Conservation (phyloP, 2,329 filamentous ascomycete species). For the Microdochium nivale region DNA sequence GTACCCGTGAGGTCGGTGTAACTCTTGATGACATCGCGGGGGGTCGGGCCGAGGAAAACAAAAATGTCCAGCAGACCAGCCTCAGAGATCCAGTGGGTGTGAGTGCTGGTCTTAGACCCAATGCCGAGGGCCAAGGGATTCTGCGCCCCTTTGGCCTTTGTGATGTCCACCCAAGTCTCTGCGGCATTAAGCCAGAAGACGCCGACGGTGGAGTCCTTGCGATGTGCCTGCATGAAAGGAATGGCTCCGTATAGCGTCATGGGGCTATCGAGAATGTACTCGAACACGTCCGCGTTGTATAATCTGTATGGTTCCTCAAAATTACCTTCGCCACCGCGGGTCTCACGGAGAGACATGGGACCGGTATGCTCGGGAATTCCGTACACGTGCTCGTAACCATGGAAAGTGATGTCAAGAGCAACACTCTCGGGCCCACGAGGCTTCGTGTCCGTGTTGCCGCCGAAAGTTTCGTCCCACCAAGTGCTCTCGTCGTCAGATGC, state of each 20-base stretch:
- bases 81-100: conserved; percentile 97
- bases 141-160: conserved; percentile 63
- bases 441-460: conserved; percentile 90
- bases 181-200: conserved; percentile 97
- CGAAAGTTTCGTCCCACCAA: conserved; percentile 97
- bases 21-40: conserved; percentile 69
- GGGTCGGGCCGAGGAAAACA: conserved; percentile 83
- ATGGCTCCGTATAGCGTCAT: conserved; percentile 99
- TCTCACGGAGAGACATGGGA: conserved; percentile 80
- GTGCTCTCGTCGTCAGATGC: conserved; percentile 69
- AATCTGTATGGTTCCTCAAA: conserved; percentile 86
- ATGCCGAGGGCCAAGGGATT: conserved; percentile 73
- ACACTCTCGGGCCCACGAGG: conserved; percentile 92
- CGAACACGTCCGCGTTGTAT: conserved; percentile 96
- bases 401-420: conserved; percentile 83
- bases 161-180: conserved; percentile 95
- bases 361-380: conserved; percentile 92
- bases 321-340: conserved; percentile 77
- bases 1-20: conserved; percentile 90
- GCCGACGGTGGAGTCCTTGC: conserved; percentile 85
- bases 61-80: conserved; percentile 85
- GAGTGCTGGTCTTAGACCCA: conserved; percentile 62
- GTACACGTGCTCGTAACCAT: conserved; percentile 85
- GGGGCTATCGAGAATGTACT: conserved; percentile 92
- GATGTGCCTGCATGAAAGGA: conserved; percentile 95